Base-by-base conservation (phyloP, 2,329 filamentous ascomycete species). In the Shiraia bambusicola region DNA sequence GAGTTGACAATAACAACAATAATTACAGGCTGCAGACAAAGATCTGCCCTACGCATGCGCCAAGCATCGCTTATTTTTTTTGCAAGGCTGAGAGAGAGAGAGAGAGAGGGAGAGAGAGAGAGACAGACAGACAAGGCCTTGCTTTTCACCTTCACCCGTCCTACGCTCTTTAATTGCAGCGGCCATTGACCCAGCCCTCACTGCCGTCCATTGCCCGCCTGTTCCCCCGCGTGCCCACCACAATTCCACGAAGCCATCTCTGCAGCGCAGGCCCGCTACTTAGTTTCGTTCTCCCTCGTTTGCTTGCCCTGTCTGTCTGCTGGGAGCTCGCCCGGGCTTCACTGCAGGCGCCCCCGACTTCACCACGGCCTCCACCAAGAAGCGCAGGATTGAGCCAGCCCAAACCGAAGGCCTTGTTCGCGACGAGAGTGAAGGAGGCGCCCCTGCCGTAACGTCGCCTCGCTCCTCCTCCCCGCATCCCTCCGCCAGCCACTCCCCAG, bases 361-460 rank as follows among this genome's bases (percentile, higher is more conserved):
- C 66, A 70, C 61, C 36, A 70, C 67, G 67, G 66, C 67, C 52
- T 69, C 66, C 58, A 63, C 56, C 51, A 75, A 75, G 69, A 75
- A 74, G 65, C 70, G 72, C 50, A 75, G 71, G 70, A 69, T 71
- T 49, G 68, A 62, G 56, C 59, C 62, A 10, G 32, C 7, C 34
- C 56, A 66, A 46, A 56, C 58, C 41, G 45, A 35, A 50, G 47
- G 51, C 37, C 37, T 43, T 26, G 42, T 40, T 36, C 37, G 44
- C 37, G 45, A 49, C 45, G 42, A 42, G 26, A 31, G 32, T 38
- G 28, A 22, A 5, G 19, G 8, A 22, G 19, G 4, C 19, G 19
- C 19, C 19, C 19, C 19, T 45, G 51, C 52, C 33, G 47, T 58
- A 53, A 56, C 47, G 22, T 66, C 64, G 26, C 59, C 62, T 50